Evolutionary conservation across 2,329 filamentous ascomycete species (phyloP).

Genomic region (Pseudogymnoascus sp.): DNA sequence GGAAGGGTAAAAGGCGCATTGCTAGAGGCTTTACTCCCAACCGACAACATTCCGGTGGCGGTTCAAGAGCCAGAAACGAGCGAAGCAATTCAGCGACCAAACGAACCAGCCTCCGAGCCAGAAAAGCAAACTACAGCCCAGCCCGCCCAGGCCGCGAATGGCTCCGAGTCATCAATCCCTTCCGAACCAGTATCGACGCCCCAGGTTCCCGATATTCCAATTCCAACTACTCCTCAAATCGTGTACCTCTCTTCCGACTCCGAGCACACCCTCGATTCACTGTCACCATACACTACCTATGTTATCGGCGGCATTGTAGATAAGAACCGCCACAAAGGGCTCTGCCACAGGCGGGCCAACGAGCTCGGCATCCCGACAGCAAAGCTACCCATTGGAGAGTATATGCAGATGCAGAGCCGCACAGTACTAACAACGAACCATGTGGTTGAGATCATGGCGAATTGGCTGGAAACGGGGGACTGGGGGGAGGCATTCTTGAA

Average conservation of each 20-base stretch:
- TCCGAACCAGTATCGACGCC: neutral
- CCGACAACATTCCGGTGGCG: neutral
- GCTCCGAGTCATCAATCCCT: neutral
- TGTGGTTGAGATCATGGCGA: conserved; percentile 92
- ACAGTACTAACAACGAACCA: conserved; percentile 90
- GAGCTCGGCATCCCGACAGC: conserved; percentile 75
- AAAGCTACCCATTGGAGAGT: conserved; percentile 89
- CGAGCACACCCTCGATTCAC: conserved; percentile 69
- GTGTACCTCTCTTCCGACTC: conserved; percentile 91
- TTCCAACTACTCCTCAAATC: conserved; percentile 44
- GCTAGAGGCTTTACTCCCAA: neutral
- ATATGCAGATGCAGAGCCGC: conserved; percentile 81
- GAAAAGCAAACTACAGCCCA: neutral
- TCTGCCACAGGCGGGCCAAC: conserved; percentile 78
- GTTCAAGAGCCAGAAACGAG: conserved; percentile 21
- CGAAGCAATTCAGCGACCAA: conserved; percentile 23
- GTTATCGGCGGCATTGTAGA: conserved; percentile 92
- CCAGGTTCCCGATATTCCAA: neutral
- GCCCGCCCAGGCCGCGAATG: neutral
- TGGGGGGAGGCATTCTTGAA: conserved; percentile 85
- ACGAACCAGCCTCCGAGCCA: neutral
- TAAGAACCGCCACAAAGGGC: conserved; percentile 89
- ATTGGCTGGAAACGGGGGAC: conserved; percentile 82
- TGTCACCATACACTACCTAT: conserved; percentile 85
- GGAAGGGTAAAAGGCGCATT: conserved; percentile 49